Evolutionary conservation across 2,329 filamentous ascomycete species (phyloP).

Genomic region (Orbilia brochopaga): DNA sequence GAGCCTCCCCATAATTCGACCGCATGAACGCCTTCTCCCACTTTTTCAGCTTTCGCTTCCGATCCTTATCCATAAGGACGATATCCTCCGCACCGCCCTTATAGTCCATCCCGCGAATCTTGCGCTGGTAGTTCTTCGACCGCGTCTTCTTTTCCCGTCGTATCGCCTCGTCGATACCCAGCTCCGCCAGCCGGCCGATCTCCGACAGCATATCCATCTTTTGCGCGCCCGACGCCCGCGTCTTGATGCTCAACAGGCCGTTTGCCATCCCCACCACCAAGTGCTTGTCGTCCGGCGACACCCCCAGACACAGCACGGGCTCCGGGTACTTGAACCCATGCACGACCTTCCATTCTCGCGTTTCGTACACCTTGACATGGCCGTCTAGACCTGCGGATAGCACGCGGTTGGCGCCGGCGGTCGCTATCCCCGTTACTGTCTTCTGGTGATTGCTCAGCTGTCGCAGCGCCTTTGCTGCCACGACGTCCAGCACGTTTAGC

Average conservation of each 20-base stretch:
- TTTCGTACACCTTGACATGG: constrained; percentile 97
- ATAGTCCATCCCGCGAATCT: constrained; percentile 74
- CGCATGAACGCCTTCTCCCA: constrained; percentile 86
- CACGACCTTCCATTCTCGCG: constrained; percentile 93
- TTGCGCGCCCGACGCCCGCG: constrained; percentile 81
- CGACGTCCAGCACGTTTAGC: constrained; percentile 88
- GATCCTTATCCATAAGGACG: constrained; percentile 76
- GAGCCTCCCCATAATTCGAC: constrained; percentile 75
- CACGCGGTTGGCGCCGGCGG: constrained; percentile 70
- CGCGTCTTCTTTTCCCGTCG: constrained; percentile 65
- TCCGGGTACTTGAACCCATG: constrained; percentile 90
- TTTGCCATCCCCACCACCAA: constrained; percentile 94
- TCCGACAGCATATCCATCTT: constrained; percentile 60
- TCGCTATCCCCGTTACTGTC: constrained; percentile 80
- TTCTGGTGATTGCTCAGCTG: constrained; percentile 95
- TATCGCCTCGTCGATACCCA: constrained; percentile 47
- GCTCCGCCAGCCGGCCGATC: constrained; percentile 42
- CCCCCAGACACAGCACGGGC: constrained; percentile 81
- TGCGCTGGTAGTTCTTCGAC: constrained; percentile 61
- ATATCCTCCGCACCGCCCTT: constrained; percentile 85
- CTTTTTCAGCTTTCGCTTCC: constrained; percentile 69
- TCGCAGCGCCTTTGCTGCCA: constrained; percentile 85
- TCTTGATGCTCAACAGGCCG: constrained; percentile 87
- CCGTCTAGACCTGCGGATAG: constrained; percentile 90
- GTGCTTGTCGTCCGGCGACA: constrained; percentile 83